Base-by-base conservation (phyloP, 2,329 filamentous ascomycete genomes). In the Lachnellula suecica region DNA sequence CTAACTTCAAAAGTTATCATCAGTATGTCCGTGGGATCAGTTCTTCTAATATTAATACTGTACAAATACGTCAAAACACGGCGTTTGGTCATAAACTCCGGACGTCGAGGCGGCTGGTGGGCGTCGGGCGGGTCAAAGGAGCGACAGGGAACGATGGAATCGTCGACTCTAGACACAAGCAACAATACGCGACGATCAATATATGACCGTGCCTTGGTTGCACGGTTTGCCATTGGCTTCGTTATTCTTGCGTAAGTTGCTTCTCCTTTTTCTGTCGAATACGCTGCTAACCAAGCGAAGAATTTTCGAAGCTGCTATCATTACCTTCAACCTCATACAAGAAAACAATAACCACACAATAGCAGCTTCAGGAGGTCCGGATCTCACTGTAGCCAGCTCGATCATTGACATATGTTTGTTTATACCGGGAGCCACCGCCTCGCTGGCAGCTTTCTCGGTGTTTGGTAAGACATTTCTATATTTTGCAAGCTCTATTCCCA, bases 141-240 rank as follows among this genome's bases (percentile, higher is more conserved):
- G 44, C 15, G 52, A 55, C 45, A 56, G 52, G 43, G 57, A 52
- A 46, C 41, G 43, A 23, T 29, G 24, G 49, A 17, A 3, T 59
- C 56, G 6, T 46, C 23, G 17, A 47, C 45, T 11, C 57, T 56
- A 9, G 52, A 29, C 2, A 42, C 40, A 25, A 47, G 47, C 9
- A 49, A 46, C 7, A 52, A 31, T 19, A 53, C 47, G 11, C 59
- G 60, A 22, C 51, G 59, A 31, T 70, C 65, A 23, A 74, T 76
- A 9, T 78, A 77, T 56, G 74, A 78, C 56, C 67, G 64, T 37
- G 76, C 73, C 67, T 66, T 78, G 4, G 59, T 78, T 5, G 64
- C 71, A 6, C 72, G 75, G 9, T 78, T 78, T 55, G 70, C 70
- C 2, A 67, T 77, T 11, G 74, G 68, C 2, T 77, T 77, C 51